Conservation (phyloP, 768 basidiomycete species). For the Boletus bicolor region DNA sequence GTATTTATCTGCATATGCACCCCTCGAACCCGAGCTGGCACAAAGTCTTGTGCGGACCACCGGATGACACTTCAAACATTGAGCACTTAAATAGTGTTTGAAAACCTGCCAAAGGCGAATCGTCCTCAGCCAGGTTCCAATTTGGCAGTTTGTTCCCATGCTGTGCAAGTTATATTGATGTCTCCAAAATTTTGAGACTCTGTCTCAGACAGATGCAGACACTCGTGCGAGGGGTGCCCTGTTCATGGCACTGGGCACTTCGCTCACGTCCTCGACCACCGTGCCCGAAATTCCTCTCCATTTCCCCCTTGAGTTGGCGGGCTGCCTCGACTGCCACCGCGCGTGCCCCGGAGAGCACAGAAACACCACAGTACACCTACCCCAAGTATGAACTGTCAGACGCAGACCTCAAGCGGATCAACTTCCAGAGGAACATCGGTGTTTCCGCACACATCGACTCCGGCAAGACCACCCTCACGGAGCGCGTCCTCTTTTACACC, state of each 20-base stretch:
- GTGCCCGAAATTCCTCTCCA: not conserved
- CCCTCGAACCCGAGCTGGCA: not conserved
- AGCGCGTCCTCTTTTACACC: constrained; percentile 94
- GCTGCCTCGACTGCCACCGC: constrained; percentile 45
- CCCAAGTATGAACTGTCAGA: constrained; percentile 52
- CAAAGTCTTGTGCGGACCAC: no score
- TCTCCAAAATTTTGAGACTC: constrained; percentile 6
- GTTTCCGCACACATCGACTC: constrained; percentile 95
- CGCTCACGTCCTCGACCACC: constrained; percentile 12
- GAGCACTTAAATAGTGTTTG: not conserved
- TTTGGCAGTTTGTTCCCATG: constrained; percentile 13
- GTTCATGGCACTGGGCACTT: constrained; percentile 27
- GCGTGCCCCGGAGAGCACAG: not conserved
- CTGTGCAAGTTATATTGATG: not conserved
- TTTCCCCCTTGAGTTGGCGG: constrained; percentile 25
- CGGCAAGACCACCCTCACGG: constrained; percentile 97
- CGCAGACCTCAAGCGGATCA: constrained; percentile 62
- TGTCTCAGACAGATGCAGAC: constrained; percentile 23
- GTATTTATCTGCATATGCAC: no score
- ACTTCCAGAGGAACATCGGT: constrained; percentile 89
- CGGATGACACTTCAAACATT: not conserved
- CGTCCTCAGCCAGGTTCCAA: not conserved
- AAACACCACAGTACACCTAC: constrained; percentile 23
- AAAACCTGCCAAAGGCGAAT: no score
- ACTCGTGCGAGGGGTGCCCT: constrained; percentile 23